phyloP scores from a whole-genome alignment of 2,329 filamentous ascomycete species.

The Colletotrichum phormii region DNA sequence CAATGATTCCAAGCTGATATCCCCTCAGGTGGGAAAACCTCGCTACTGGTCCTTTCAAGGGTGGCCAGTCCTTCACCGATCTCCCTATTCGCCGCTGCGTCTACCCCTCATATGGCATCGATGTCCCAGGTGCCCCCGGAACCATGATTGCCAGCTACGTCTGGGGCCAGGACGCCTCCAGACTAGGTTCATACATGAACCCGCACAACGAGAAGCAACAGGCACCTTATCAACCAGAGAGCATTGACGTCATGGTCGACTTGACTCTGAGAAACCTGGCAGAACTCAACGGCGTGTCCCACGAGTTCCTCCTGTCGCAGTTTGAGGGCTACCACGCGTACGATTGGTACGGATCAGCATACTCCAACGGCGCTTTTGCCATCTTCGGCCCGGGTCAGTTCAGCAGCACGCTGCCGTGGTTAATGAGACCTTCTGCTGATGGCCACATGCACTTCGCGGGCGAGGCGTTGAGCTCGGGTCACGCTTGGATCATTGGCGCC shows the following conservation, averaged over 20 bases:
- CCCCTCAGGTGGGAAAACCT: slow-evolving; percentile 39
- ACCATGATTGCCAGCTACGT: slow-evolving; percentile 43
- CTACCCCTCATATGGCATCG: slow-evolving; percentile 46
- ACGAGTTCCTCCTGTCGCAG: slow-evolving; percentile 37
- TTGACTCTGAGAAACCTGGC: slow-evolving; percentile 38
- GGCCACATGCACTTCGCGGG: slow-evolving; percentile 42
- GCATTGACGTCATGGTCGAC: slow-evolving; percentile 38
- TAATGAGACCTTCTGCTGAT: slow-evolving; percentile 40
- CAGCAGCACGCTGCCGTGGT: slow-evolving; percentile 38
- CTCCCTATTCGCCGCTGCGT: slow-evolving; percentile 46
- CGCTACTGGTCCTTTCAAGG: slow-evolving; percentile 39
- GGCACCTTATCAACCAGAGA: slow-evolving; percentile 35
- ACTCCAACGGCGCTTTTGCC: slow-evolving; percentile 41
- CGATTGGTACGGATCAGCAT: slow-evolving; percentile 41
- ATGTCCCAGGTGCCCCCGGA: slow-evolving; percentile 38
- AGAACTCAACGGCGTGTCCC: slow-evolving; percentile 39
- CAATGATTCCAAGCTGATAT: not conserved
- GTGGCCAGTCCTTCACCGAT: slow-evolving; percentile 44
- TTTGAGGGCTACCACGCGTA: slow-evolving; percentile 39
- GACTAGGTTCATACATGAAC: slow-evolving; percentile 41
- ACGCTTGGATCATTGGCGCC: slow-evolving; percentile 43
- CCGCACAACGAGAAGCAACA: slow-evolving; percentile 37
- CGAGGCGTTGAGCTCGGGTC: slow-evolving; percentile 42
- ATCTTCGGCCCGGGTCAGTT: slow-evolving; percentile 41
- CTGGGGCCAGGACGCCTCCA: slow-evolving; percentile 42